Evolutionary conservation across 352 stramenopile species (phyloP).

Genomic region (Phytophthora hibernalis): DNA sequence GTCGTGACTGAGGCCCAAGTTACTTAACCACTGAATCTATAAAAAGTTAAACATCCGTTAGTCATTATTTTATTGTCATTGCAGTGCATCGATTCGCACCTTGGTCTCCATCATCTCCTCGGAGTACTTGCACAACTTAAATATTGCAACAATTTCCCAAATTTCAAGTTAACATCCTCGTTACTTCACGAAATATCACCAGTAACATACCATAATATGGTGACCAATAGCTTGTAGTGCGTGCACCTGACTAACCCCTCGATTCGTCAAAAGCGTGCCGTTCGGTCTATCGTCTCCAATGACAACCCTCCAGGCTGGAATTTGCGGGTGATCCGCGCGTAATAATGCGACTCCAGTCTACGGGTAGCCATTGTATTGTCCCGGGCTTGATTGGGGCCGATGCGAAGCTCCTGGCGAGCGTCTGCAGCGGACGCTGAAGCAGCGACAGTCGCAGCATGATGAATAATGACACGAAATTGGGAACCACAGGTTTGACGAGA

Average conservation of each 20-base stretch:
- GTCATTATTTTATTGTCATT: not conserved
- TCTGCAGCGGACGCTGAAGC: conserved; percentile 2
- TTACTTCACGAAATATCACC: too few relatives aligned
- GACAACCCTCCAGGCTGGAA: conserved; percentile 22
- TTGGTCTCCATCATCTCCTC: conserved; percentile 38
- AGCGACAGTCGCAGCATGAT: conserved; percentile 18
- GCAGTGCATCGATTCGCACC: conserved; percentile 10
- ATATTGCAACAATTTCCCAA: conserved; percentile 1
- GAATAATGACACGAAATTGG: not conserved
- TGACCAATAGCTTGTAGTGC: conserved; percentile 34
- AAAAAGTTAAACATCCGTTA: not conserved
- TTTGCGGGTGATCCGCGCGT: conserved; percentile 46
- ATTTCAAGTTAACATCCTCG: not conserved
- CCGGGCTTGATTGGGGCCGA: conserved; percentile 1
- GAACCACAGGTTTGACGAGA: not conserved
- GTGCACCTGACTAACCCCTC: conserved; percentile 34
- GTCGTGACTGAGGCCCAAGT: conserved; percentile 32
- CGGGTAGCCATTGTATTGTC: not conserved
- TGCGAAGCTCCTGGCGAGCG: conserved; percentile 8
- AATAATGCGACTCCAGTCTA: conserved; percentile 25
- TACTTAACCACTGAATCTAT: conserved; percentile 22
- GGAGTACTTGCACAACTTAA: conserved; percentile 41
- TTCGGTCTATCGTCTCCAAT: conserved; percentile 35
- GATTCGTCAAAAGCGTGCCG: conserved; percentile 33
- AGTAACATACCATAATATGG: conserved; percentile 33